phyloP scores from a whole-genome alignment of 2,329 filamentous ascomycete species.

The Colletotrichum sp. region DNA sequence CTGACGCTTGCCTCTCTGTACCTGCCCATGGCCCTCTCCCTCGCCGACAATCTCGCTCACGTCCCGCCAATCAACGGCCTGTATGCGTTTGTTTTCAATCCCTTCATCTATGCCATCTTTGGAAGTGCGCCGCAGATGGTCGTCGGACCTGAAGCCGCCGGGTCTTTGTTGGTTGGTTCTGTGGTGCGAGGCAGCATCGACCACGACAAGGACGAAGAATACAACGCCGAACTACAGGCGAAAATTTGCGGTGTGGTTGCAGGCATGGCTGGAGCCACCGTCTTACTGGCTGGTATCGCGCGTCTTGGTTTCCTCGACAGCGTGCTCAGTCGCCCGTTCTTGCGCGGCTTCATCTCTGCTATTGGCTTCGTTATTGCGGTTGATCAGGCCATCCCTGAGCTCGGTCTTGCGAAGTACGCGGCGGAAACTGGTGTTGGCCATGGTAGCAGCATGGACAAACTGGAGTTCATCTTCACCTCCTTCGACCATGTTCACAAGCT shows the following conservation, averaged over 20 bases:
- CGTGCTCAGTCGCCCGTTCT: conserved; percentile 88
- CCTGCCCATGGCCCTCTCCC: conserved; percentile 93
- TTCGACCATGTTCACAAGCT: conserved; percentile 70
- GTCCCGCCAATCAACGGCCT: conserved; percentile 92
- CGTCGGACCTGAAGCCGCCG: conserved; percentile 92
- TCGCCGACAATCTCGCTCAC: conserved; percentile 90
- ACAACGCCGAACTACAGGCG: conserved; percentile 75
- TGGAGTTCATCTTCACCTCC: conserved; percentile 78
- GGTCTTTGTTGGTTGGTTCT: conserved; percentile 86
- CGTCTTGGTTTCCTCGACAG: conserved; percentile 93
- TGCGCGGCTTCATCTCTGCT: conserved; percentile 95
- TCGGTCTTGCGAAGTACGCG: conserved; percentile 75
- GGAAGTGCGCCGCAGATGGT: conserved; percentile 94
- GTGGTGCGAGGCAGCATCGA: conserved; percentile 82
- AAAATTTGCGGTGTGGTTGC: conserved; percentile 88
- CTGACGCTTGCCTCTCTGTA: conserved; percentile 99
- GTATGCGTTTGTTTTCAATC: conserved; percentile 93
- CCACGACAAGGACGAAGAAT: conserved; percentile 66
- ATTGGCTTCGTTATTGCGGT: conserved; percentile 97
- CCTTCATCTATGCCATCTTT: conserved; percentile 87
- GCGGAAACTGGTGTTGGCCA: conserved; percentile 72
- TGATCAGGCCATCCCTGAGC: conserved; percentile 90
- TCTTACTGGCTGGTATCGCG: conserved; percentile 84
- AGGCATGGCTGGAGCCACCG: conserved; percentile 85
- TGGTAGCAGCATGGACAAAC: conserved; percentile 85